phyloP scores from a whole-genome alignment of 768 basidiomycete genomes.

The Botryobasidium botryosum region DNA sequence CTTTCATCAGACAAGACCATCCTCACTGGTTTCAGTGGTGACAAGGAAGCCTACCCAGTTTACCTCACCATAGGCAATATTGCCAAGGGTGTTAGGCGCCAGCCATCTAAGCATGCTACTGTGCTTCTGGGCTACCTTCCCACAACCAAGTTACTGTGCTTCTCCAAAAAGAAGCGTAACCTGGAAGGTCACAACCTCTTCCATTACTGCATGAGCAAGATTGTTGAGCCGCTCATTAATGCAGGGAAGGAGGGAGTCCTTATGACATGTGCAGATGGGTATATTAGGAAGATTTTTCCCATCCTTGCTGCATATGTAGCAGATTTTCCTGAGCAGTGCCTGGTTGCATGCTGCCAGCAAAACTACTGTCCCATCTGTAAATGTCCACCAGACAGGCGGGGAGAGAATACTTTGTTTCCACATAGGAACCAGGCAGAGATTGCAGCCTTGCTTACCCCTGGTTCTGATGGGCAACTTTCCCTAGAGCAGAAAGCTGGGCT shows the following conservation, averaged over 20 bases:
- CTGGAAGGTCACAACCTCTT: background rate
- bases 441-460: too few relatives aligned
- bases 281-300: conserved; percentile 11
- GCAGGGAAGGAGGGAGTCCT: background rate
- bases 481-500: too few relatives aligned
- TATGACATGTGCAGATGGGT: conserved; percentile 4
- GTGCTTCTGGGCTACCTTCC: background rate
- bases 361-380: conserved; percentile 11
- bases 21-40: conserved; percentile 5
- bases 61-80: conserved; percentile 8
- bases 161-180: background rate
- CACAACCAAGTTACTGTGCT: background rate
- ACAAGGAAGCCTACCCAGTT: conserved; percentile 1
- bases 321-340: conserved; percentile 16
- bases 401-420: too few relatives aligned
- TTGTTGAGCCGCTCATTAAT: background rate
- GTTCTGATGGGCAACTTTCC: too few relatives aligned
- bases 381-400: conserved; percentile 5
- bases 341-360: conserved; percentile 12
- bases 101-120: background rate
- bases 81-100: background rate
- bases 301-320: too few relatives aligned
- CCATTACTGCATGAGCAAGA: conserved; percentile 1
- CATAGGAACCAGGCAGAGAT: too few relatives aligned
- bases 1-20: conserved; percentile 8